Base-by-base conservation (phyloP, 139 green algal species). In the Edaphochlamys debaryana region DNA sequence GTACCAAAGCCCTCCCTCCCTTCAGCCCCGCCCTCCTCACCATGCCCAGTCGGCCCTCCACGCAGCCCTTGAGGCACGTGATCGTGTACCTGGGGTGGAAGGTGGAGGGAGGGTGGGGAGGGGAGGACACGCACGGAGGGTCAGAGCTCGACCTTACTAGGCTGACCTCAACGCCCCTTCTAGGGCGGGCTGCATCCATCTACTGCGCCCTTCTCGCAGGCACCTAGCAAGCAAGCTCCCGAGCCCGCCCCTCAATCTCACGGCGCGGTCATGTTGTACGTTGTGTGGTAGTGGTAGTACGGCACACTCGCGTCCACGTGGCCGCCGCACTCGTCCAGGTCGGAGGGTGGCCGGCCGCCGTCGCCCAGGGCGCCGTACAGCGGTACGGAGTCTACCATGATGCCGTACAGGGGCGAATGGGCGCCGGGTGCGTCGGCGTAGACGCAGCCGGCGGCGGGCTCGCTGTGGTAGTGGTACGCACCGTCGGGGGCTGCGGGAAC, bases 251-350 rank as follows among this genome's bases (percentile, higher is more conserved):
- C 15, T 41, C 0, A 29, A n/a, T n/a, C 36, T 50, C 27, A 79
- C 52, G 72, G 72, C 34, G 72, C 23, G 23, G 52, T n/a, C 15
- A 79, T 22, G 72, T 79, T 67, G 48, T 27, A 27, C 3, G 50
- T 34, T 2, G 34, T 29, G 52, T 79, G 72, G 34, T 79, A 79
- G 72, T 79, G 72, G 52, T 79, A 79, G 52, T 69, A 79, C 34
- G 52, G 15, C 36, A 69, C 11, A 23, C 34, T 52, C 34, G 72
- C 29, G 72, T 79, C 72, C 9, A 36, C 68, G 72, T 79, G 72
- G 36, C 72, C 72, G 37, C 72, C 72, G 48, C 72, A 79, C 22
- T 79, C 72, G 48, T 79, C 72, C 52, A 79, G 72, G 48, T 79
- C 52, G 23, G 52, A 54, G 34, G 72, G 72, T 27, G 72, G 22